Conservation (phyloP, 2,329 filamentous ascomycete species). For the Atkinsonella texensis region DNA sequence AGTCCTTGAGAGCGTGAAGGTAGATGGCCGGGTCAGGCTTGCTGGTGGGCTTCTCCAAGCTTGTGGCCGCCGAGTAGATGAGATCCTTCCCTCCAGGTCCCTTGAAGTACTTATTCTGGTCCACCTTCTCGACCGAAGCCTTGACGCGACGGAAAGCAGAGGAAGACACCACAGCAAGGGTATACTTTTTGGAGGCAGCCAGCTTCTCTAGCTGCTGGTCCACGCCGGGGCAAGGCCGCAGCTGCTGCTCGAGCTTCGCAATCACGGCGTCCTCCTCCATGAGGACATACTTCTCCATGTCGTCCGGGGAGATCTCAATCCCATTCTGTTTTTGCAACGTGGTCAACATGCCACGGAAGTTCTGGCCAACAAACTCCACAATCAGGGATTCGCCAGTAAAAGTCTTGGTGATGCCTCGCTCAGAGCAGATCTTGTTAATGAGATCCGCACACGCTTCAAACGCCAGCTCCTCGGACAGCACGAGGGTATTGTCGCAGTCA, state of each 20-base stretch:
- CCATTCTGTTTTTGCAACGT: constrained; percentile 63
- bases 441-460: constrained; percentile 86
- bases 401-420: constrained; percentile 47
- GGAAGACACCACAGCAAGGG: constrained; percentile 68
- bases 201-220: constrained; percentile 57
- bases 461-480: constrained; percentile 79
- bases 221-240: constrained; percentile 57
- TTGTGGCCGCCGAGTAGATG: constrained; percentile 74
- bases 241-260: constrained; percentile 58
- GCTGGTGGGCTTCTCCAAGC: constrained; percentile 65
- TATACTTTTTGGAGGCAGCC: constrained; percentile 48
- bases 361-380: constrained; percentile 80
- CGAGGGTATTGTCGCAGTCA: constrained; percentile 84
- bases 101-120: constrained; percentile 66
- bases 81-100: constrained; percentile 37
- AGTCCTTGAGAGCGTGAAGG: constrained; percentile 59
- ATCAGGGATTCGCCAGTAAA: constrained; percentile 75
- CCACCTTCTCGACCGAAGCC: constrained; percentile 68
- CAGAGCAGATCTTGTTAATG: constrained; percentile 71
- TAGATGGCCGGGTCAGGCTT: constrained; percentile 91
- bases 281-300: constrained; percentile 62
- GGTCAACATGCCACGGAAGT: constrained; percentile 85
- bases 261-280: constrained; percentile 77
- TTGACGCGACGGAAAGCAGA: constrained; percentile 67
- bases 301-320: constrained; percentile 55